Base-by-base conservation (phyloP, 2,329 filamentous ascomycete species). In the Fusarium clavum region DNA sequence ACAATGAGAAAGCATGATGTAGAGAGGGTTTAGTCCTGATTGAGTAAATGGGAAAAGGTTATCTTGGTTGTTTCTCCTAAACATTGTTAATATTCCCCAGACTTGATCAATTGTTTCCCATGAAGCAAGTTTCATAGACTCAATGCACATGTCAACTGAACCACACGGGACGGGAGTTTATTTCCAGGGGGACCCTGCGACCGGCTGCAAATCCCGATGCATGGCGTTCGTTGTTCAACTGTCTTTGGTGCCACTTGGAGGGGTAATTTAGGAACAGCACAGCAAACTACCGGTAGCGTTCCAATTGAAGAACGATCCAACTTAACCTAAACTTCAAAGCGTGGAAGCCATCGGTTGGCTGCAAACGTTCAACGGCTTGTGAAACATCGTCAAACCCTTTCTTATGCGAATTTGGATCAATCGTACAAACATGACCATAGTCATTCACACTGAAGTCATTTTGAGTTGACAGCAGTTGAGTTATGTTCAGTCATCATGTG, bases 181-280 rank as follows among this genome's bases (percentile, higher is more conserved):
- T 30, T 60, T 53, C 68, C 57, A 57, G 68, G 68, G 68, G 56
- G 55, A 56, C 68, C 68, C 68, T 71, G 56, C 48, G 47, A 66
- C 59, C 64, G 49, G 67, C 48, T 67, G 67, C 43, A 52, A 55
- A 67, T 63, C 62, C 62, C 67, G 57, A 54, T 38, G 52, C 67
- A 69, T 61, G 55, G 63, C 64, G 47, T 47, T 55, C 45, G 54
- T 61, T 43, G 49, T 54, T 68, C 41, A 43, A 56, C 48, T 56
- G 53, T 63, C 55, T 57, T 52, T 61, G 25, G 49, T 54, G 45
- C 40, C 61, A 51, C 63, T 40, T 56, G 40, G 43, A 41, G 43
- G 60, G 51, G 29, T 34, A 56, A 22, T 20, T 57, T 34, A 45
- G 51, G 13, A 48, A 29, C n/a, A 30, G 46, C 16, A 48, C 27